phyloP scores from a whole-genome alignment of 2,329 filamentous ascomycete species.

The Epichloe typhina region DNA sequence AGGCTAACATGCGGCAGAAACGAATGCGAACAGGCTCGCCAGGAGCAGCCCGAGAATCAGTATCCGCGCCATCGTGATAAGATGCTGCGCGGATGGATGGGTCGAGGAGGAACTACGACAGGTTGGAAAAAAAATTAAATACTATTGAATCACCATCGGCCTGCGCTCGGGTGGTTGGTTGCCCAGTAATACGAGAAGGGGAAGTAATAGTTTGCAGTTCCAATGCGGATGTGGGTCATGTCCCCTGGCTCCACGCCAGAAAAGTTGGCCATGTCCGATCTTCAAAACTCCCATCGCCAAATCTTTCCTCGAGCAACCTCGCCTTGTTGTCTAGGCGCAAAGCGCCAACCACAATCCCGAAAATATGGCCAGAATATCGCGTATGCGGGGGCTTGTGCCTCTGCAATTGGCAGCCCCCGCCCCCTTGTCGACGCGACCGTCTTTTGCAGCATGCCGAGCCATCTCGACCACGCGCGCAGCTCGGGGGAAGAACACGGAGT shows the following conservation, averaged over 20 bases:
- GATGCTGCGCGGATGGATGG: background rate
- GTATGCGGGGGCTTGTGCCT: slow-evolving; percentile 21
- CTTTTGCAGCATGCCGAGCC: slow-evolving; percentile 15
- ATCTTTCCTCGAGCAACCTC: background rate
- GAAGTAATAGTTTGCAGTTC: too few relatives aligned
- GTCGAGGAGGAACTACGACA: background rate
- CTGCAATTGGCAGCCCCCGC: slow-evolving; percentile 15
- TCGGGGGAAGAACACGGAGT: slow-evolving; percentile 21
- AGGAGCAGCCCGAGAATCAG: slow-evolving; percentile 23
- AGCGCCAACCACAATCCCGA: background rate
- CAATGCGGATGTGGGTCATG: background rate
- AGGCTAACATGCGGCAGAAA: slow-evolving; percentile 29
- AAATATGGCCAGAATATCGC: slow-evolving; percentile 31
- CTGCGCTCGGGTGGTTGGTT: too few relatives aligned
- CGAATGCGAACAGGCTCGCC: slow-evolving; percentile 21
- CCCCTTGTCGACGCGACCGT: slow-evolving; percentile 11
- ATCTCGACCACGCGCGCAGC: slow-evolving; percentile 23
- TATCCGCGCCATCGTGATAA: slow-evolving; percentile 26
- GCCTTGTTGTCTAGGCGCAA: background rate
- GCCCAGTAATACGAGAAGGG: too few relatives aligned
- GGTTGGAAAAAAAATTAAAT: too few relatives aligned
- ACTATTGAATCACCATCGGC: too few relatives aligned
- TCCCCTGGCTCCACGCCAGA: background rate
- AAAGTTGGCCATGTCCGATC: slow-evolving; percentile 4
- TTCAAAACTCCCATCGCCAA: background rate